Conservation (phyloP, 176 grass and related monocot genomes). For the Canna indica region DNA sequence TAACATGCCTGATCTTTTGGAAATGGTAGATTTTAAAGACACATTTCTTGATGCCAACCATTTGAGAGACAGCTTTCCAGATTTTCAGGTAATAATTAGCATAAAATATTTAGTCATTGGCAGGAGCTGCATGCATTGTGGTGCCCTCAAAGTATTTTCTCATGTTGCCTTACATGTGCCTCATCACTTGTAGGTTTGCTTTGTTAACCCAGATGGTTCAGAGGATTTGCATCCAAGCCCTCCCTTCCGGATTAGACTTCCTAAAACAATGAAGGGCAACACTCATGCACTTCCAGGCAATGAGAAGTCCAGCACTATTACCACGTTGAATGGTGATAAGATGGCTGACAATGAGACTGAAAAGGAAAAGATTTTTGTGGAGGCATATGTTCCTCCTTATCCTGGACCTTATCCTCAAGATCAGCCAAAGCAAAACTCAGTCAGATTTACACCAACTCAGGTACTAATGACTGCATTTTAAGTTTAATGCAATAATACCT, state of each 20-base stretch:
- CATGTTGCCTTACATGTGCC: neutral
- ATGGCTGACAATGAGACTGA: conserved; percentile 29
- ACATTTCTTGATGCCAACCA: conserved; percentile 86
- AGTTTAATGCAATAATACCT: no score
- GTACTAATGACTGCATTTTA: conserved; percentile 31
- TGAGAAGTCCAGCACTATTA: conserved; percentile 21
- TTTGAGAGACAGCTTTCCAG: conserved; percentile 67
- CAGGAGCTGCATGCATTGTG: neutral
- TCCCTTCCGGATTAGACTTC: conserved; percentile 68
- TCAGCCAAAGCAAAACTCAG: conserved; percentile 91
- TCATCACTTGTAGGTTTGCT: conserved; percentile 64
- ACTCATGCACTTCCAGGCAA: conserved; percentile 73
- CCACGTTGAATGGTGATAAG: conserved; percentile 17
- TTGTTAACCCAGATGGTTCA: conserved; percentile 74
- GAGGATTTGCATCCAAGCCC: conserved; percentile 48
- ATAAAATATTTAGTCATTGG: conserved; percentile 4
- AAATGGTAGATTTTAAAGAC: conserved; percentile 93
- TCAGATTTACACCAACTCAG: conserved; percentile 95
- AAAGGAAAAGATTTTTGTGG: conserved; percentile 68
- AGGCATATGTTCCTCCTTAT: conserved; percentile 77
- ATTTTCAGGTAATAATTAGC: conserved; percentile 62
- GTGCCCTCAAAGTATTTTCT: neutral
- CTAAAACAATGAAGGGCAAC: conserved; percentile 67
- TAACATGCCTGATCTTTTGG: conserved; percentile 86
- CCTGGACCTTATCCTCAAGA: conserved; percentile 97